Conservation (phyloP, 768 basidiomycete species). For the Tricholoma terreum region DNA sequence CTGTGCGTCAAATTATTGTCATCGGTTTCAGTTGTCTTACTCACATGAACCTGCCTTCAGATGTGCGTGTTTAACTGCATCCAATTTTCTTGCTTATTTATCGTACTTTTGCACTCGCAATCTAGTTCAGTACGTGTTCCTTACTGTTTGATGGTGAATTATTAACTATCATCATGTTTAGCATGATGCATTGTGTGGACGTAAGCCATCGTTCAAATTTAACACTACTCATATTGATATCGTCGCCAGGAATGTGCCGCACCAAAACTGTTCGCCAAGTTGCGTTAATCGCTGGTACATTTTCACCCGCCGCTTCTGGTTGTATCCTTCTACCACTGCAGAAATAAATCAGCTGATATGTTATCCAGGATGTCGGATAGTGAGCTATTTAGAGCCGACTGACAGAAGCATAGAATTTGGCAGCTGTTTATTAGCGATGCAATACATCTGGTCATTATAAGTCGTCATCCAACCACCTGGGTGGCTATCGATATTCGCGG, state of each 20-base stretch:
- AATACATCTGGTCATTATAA: too few relatives aligned
- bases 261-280: conserved; percentile 80
- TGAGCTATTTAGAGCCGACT: neutral
- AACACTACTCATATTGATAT: conserved; percentile 30
- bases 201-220: conserved; percentile 42
- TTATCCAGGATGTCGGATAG: neutral
- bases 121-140: conserved; percentile 62
- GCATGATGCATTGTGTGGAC: conserved; percentile 93
- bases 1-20: conserved; percentile 50
- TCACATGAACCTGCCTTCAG: conserved; percentile 14
- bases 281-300: conserved; percentile 38
- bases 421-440: neutral
- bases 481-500: too few relatives aligned
- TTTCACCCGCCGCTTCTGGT: neutral
- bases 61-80: conserved; percentile 27
- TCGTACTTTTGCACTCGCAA: conserved; percentile 1
- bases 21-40: conserved; percentile 14
- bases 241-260: conserved; percentile 48
- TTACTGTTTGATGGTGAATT: conserved; percentile 1
- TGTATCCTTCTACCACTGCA: neutral
- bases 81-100: conserved; percentile 5
- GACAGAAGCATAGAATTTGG: neutral
- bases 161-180: conserved; percentile 22
- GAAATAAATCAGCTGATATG: neutral
- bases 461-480: too few relatives aligned